Percentiles rank a stretch among this genome's conserved stretches.
Evolutionary conservation across 179 eudicot species (phyloP).

Genomic region (Beta lomatogona): DNA sequence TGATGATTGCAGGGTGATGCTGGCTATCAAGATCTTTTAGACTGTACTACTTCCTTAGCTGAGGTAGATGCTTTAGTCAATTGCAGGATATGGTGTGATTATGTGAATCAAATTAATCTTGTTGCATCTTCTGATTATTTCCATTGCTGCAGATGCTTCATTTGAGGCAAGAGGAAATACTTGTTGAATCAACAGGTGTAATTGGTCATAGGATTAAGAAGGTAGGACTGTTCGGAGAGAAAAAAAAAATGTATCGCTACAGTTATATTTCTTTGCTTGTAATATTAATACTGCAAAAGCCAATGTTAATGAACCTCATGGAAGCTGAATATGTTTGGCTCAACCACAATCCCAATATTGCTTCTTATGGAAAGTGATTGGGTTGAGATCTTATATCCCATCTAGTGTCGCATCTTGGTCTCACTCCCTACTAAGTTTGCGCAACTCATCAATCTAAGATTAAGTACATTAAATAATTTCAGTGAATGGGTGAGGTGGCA

Average conservation of each 20-base stretch:
- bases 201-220: constrained; percentile 95
- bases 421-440: no score
- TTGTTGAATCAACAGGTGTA: constrained; percentile 97
- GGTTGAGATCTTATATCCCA: no score
- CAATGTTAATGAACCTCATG: no score
- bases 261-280: not conserved
- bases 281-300: no score
- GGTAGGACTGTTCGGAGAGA: constrained; percentile 38
- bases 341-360: no score
- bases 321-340: no score
- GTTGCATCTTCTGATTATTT: constrained; percentile 7
- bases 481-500: no score
- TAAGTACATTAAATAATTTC: no score
- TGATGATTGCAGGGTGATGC: constrained; percentile 74
- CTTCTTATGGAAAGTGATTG: no score
- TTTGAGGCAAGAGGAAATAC: constrained; percentile 62
- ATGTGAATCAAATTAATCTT: not conserved
- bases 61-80: constrained; percentile 46
- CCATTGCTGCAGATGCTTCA: constrained; percentile 52
- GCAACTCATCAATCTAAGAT: no score
- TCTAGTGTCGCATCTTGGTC: no score
- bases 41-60: constrained; percentile 73
- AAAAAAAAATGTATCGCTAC: not conserved
- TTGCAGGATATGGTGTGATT: constrained; percentile 7
- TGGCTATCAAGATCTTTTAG: constrained; percentile 86